Percentiles rank a stretch among this genome's conserved stretches.
phyloP scores from a whole-genome alignment of 164 flowering plant genomes.

The Platanus orientalis region DNA sequence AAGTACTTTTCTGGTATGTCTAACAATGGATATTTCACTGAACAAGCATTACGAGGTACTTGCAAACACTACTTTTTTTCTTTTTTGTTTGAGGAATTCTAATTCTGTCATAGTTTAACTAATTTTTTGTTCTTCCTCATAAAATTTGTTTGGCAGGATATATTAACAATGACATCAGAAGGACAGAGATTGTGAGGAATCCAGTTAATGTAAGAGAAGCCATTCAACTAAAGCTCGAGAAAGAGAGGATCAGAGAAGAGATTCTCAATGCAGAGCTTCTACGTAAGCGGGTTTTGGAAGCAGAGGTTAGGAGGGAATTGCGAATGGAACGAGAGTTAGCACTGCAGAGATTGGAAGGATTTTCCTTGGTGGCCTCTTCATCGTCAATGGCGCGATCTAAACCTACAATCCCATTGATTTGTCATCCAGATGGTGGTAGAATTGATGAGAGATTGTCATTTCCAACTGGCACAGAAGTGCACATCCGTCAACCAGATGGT shows the following conservation, averaged over 20 bases:
- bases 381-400: neutral
- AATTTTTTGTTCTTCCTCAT: too few relatives aligned
- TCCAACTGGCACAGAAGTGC: neutral
- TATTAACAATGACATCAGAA: too few relatives aligned
- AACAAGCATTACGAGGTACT: neutral
- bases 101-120: too few relatives aligned
- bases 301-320: conserved; percentile 15
- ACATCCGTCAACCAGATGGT: neutral
- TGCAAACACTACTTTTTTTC: too few relatives aligned
- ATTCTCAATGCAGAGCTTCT: conserved; percentile 1
- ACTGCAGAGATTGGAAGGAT: neutral
- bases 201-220: too few relatives aligned
- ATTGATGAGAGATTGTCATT: neutral
- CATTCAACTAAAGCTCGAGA: too few relatives aligned
- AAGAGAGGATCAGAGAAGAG: conserved; percentile 1
- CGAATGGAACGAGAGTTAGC: conserved; percentile 4
- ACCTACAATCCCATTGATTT: neutral
- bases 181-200: too few relatives aligned
- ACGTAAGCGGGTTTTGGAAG: conserved; percentile 7
- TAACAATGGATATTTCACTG: too few relatives aligned
- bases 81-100: too few relatives aligned
- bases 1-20: too few relatives aligned
- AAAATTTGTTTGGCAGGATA: too few relatives aligned
- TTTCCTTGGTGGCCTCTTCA: neutral
- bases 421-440: neutral